Conservation (phyloP, 495 filamentous ascomycete species). For the Penicillium ucsense region DNA sequence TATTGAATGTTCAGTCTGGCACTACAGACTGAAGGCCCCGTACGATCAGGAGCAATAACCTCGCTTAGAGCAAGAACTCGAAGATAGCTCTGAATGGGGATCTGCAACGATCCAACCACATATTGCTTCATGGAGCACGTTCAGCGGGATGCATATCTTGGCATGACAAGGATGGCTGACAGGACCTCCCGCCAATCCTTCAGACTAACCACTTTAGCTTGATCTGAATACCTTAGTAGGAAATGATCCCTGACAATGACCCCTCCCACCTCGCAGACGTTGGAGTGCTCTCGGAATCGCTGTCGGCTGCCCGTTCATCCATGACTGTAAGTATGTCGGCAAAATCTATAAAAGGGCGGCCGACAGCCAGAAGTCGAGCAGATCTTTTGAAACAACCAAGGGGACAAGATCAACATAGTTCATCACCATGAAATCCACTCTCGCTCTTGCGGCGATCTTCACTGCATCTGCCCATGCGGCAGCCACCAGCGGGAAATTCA, state of each 20-base stretch:
- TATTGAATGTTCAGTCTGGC: no score
- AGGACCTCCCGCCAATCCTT: background rate
- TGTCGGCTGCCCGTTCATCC: no score
- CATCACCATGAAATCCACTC: conserved; percentile 1
- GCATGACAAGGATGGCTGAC: background rate
- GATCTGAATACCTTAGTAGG: background rate
- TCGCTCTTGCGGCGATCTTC: background rate
- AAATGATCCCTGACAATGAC: background rate
- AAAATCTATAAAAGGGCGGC: background rate
- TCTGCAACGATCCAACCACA: background rate
- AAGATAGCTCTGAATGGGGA: no score
- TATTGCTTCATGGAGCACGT: background rate
- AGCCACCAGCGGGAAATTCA: conserved; percentile 30
- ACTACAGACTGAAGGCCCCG: no score
- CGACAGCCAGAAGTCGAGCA: background rate
- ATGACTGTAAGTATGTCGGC: background rate
- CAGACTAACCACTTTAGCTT: background rate
- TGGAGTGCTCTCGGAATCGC: background rate
- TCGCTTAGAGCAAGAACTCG: no score
- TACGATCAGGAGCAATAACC: no score
- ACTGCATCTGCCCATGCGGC: conserved; percentile 4
- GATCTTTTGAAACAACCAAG: no score
- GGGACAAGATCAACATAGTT: background rate
- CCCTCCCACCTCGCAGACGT: background rate
- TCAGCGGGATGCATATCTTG: background rate